A percentile compares a stretch with the other conserved stretches of the same genome.
Evolutionary conservation across 768 basidiomycete genomes (phyloP).

Genomic region (Astraeus odoratus): DNA sequence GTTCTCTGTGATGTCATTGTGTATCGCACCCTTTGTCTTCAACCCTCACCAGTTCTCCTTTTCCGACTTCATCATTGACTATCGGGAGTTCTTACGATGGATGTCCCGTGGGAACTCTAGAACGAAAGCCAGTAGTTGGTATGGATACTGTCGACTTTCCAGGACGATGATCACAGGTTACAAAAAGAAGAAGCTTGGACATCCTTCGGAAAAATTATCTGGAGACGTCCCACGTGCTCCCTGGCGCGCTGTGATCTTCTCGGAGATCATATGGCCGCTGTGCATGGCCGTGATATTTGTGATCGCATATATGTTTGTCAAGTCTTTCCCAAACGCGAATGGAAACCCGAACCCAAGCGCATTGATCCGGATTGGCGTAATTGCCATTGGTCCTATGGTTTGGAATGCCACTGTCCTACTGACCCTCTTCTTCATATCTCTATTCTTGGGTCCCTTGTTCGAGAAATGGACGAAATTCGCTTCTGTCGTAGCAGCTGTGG

Average conservation of each 20-base stretch:
- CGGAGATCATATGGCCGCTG: slow-evolving; percentile 80
- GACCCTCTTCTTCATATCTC: slow-evolving; percentile 81
- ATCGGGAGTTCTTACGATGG: slow-evolving; percentile 97
- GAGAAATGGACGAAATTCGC: slow-evolving; percentile 82
- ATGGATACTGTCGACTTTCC: slow-evolving; percentile 96
- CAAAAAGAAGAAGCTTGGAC: slow-evolving; percentile 98
- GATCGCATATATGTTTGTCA: slow-evolving; percentile 87
- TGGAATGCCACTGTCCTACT: slow-evolving; percentile 91
- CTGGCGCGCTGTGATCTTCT: slow-evolving; percentile 78
- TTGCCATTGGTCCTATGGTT: slow-evolving; percentile 88
- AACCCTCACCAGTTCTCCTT: slow-evolving; percentile 99
- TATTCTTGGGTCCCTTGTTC: slow-evolving; percentile 89
- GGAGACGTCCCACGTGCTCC: slow-evolving; percentile 88
- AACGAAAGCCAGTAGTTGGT: slow-evolving; percentile 97
- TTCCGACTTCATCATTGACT: slow-evolving; percentile 97
- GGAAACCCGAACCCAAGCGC: slow-evolving; percentile 73
- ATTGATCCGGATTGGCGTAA: slow-evolving; percentile 80
- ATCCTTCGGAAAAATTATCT: slow-evolving; percentile 95
- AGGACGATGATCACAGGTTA: slow-evolving; percentile 97
- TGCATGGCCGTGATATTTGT: slow-evolving; percentile 70
- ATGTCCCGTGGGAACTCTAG: slow-evolving; percentile 98
- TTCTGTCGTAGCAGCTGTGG: slow-evolving; percentile 86
- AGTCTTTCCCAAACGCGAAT: slow-evolving; percentile 68
- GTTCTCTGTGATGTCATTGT: slow-evolving; percentile 92
- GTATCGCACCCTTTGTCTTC: slow-evolving; percentile 96